Conservation (phyloP, 441 rosid species). For the Pelargonium cotyledonis region DNA sequence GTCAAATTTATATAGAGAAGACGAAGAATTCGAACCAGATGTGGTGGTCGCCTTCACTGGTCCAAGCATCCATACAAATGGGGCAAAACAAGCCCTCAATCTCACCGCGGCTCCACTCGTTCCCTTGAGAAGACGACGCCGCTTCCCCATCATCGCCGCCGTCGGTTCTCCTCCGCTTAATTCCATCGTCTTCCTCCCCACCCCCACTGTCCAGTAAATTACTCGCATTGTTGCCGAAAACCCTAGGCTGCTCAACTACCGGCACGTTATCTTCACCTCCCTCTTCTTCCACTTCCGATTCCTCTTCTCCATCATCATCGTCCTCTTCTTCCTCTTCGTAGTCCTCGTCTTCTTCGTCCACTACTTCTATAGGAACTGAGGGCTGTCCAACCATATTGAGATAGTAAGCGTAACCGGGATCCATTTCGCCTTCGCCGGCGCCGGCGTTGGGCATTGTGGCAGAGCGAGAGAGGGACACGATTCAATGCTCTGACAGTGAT, state of each 20-base stretch:
- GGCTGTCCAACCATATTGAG: background rate
- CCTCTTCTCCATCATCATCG: constrained; percentile 23
- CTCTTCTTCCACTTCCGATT: constrained; percentile 17
- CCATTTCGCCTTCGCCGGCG: background rate
- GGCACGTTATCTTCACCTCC: constrained; percentile 16
- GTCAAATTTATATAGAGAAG: background rate
- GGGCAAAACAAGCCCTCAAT: constrained; percentile 66
- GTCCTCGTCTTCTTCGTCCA: background rate
- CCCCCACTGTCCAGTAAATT: background rate
- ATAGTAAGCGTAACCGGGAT: background rate
- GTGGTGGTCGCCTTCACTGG: constrained; percentile 58
- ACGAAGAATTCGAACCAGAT: constrained; percentile 38
- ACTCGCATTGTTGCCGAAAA: constrained; percentile 8
- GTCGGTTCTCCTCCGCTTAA: constrained; percentile 28
- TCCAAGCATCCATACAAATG: constrained; percentile 82
- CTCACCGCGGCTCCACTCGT: constrained; percentile 42
- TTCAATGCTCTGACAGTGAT: background rate
- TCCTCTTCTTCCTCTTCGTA: constrained; percentile 22
- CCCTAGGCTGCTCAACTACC: constrained; percentile 24
- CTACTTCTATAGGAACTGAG: background rate
- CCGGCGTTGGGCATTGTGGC: background rate
- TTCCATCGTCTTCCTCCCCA: constrained; percentile 19
- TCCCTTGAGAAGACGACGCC: constrained; percentile 35
- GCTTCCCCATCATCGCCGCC: constrained; percentile 26
- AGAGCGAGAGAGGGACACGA: background rate